phyloP scores from a whole-genome alignment of 306 rosid species.

The Astragalus membranaceus region DNA sequence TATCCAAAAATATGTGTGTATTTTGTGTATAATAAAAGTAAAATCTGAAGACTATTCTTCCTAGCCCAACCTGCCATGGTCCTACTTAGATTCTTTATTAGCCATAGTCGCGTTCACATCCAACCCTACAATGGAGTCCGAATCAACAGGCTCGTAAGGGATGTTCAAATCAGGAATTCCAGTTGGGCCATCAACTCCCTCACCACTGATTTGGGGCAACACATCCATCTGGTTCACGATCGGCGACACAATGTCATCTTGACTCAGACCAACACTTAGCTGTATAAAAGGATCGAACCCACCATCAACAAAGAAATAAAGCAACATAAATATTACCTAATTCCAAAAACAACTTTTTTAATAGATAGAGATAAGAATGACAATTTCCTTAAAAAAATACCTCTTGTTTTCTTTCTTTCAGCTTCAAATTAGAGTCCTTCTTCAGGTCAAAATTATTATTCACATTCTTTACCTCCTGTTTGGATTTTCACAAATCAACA shows the following conservation, averaged over 20 bases:
- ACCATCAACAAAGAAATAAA: not conserved
- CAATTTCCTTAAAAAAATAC: conserved; percentile 5
- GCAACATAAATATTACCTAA: not conserved
- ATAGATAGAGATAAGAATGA: not conserved
- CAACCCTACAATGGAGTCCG: not conserved
- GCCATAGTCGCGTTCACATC: not conserved
- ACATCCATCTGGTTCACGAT: conserved; percentile 12
- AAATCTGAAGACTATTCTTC: conserved; percentile 40
- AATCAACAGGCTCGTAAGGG: conserved; percentile 1
- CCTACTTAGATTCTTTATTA: not conserved
- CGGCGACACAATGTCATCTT: not conserved
- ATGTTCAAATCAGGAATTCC: conserved; percentile 51
- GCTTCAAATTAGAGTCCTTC: conserved; percentile 23
- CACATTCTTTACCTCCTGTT: conserved; percentile 45
- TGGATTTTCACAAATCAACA: conserved; percentile 3
- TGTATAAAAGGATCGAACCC: conserved; percentile 9
- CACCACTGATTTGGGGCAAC: not conserved
- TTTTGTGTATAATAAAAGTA: no score
- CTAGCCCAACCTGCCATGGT: conserved; percentile 42
- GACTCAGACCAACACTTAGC: conserved; percentile 10
- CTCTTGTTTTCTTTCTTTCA: conserved; percentile 39
- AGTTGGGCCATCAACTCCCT: not conserved
- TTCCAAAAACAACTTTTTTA: not conserved
- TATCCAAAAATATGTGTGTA: no score
- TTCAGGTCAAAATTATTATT: conserved; percentile 5